Conservation (phyloP, 306 rosid genomes). For the Cicer cuneatum region DNA sequence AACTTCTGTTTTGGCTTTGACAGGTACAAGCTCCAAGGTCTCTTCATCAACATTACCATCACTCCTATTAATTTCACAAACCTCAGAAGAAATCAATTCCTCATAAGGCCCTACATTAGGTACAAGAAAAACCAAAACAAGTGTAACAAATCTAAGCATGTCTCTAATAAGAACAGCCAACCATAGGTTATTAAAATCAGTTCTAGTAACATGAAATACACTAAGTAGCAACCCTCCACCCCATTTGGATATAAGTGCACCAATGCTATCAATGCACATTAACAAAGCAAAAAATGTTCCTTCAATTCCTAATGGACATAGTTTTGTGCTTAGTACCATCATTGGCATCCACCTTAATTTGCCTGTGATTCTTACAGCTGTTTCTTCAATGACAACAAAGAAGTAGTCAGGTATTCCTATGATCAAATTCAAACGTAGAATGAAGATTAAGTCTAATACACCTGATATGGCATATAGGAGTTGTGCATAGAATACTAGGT, state of each 20-base stretch:
- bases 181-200: slow-evolving; percentile 70
- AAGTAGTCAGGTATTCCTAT: slow-evolving; percentile 69
- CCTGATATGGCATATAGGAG: slow-evolving; percentile 66
- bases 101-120: slow-evolving; percentile 60
- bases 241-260: slow-evolving; percentile 58
- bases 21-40: slow-evolving; percentile 60
- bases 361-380: slow-evolving; percentile 50
- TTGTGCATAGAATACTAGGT: slow-evolving; percentile 64
- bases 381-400: slow-evolving; percentile 67
- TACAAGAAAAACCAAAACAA: slow-evolving; percentile 67
- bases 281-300: slow-evolving; percentile 80
- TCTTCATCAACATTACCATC: slow-evolving; percentile 47
- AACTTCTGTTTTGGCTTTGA: slow-evolving; percentile 41
- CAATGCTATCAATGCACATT: slow-evolving; percentile 76
- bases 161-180: slow-evolving; percentile 60
- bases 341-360: slow-evolving; percentile 77
- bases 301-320: slow-evolving; percentile 77
- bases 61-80: slow-evolving; percentile 29
- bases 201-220: slow-evolving; percentile 60
- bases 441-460: slow-evolving; percentile 62
- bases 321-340: slow-evolving; percentile 71
- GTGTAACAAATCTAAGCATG: slow-evolving; percentile 57
- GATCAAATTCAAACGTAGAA: slow-evolving; percentile 68
- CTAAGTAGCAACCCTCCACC: slow-evolving; percentile 71
- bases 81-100: slow-evolving; percentile 54